Evolutionary conservation across 2,329 filamentous ascomycete genomes (phyloP).

Genomic region (Clonostachys byssicola): DNA sequence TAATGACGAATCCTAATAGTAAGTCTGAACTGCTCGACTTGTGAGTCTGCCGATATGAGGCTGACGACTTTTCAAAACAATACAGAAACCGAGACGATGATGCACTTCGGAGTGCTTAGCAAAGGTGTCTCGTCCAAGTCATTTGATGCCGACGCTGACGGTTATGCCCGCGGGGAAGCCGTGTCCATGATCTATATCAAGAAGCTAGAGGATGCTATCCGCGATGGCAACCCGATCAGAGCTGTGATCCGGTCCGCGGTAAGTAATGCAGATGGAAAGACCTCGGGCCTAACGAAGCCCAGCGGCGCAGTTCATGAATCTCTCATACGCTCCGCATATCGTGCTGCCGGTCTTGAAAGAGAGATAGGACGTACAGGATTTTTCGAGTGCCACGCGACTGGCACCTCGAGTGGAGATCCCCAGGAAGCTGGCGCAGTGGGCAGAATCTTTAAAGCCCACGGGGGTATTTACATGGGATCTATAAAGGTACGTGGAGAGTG

Average conservation of each 20-base stretch:
- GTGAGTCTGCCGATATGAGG: constrained; percentile 27
- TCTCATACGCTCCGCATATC: constrained; percentile 33
- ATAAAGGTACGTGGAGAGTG: no score
- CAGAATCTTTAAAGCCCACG: constrained; percentile 15
- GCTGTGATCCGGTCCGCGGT: constrained; percentile 24
- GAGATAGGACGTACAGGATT: no score
- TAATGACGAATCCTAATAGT: not conserved
- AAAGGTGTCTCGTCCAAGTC: constrained; percentile 15
- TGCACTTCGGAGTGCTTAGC: constrained; percentile 16
- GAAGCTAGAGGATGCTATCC: constrained; percentile 33
- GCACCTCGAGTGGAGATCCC: constrained; percentile 36
- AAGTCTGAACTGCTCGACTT: constrained; percentile 21
- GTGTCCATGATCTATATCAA: constrained; percentile 35
- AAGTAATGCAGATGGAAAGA: constrained; percentile 30
- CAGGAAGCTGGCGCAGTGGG: constrained; percentile 30
- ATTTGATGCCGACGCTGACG: constrained; percentile 34
- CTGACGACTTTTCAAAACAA: no score
- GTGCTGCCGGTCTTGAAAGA: constrained; percentile 20
- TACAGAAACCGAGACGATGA: not conserved
- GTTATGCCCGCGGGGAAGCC: constrained; percentile 43
- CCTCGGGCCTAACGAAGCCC: constrained; percentile 32
- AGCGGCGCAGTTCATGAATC: constrained; percentile 24
- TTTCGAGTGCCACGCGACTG: constrained; percentile 33
- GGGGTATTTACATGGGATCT: no score
- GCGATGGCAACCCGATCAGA: constrained; percentile 31